phyloP scores from a whole-genome alignment of 2,329 filamentous ascomycete species.

The Fusarium musae region DNA sequence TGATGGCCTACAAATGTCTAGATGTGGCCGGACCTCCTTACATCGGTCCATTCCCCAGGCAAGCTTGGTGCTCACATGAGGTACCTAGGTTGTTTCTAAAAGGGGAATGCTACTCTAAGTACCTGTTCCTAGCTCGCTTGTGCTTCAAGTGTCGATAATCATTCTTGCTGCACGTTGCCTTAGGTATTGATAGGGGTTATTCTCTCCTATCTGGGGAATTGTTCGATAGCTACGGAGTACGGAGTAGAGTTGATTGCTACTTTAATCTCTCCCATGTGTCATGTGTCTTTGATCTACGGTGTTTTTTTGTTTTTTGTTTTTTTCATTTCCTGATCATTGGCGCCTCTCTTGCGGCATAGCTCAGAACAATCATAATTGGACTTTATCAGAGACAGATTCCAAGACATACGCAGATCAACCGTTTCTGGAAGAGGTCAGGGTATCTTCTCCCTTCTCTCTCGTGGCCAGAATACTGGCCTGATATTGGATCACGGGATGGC shows the following conservation, averaged over 20 bases:
- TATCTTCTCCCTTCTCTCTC: constrained; percentile 14
- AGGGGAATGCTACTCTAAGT: constrained; percentile 32
- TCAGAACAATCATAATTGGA: not conserved
- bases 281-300: constrained; percentile 2
- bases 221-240: not conserved
- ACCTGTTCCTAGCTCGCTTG: constrained; percentile 14
- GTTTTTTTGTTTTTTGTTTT: not conserved
- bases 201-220: constrained; percentile 3
- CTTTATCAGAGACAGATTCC: constrained; percentile 14
- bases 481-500: not conserved
- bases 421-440: not conserved
- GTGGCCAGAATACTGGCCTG: not conserved
- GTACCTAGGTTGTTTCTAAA: constrained; percentile 31
- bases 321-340: not conserved
- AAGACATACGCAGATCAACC: constrained; percentile 21
- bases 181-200: constrained; percentile 13
- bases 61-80: constrained; percentile 25
- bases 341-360: not conserved
- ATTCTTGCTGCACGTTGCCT: constrained; percentile 2
- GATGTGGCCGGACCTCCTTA: constrained; percentile 14
- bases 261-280: not conserved
- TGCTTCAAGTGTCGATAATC: constrained; percentile 19
- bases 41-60: constrained; percentile 16
- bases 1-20: not conserved
- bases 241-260: not conserved